Evolutionary conservation across 2,329 filamentous ascomycete species (phyloP), one percentile per base, ranked within the genome.

Genomic region (Aspergillus terreus): DNA sequence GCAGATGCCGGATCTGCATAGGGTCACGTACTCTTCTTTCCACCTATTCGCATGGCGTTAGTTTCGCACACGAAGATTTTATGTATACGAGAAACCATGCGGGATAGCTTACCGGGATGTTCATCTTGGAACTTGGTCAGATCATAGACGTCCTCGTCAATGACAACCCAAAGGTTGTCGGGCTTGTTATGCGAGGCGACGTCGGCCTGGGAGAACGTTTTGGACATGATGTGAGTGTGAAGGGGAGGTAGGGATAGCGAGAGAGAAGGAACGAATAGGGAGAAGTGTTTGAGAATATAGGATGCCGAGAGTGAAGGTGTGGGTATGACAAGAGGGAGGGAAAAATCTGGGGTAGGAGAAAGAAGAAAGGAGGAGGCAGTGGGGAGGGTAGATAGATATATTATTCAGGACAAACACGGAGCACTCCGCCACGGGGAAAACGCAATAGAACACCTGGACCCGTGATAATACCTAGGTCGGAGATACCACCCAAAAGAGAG

Each of bases 81-180:
- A 7, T 6, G 30, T 14, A 21, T 23, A 40, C 19, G 17, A 30
- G 9, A 21, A 3, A 41, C 15, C 5, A 25, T 25, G 40, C 12
- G 33, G 36, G 30, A 5, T n/a, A 19, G 61, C 68, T 50, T 63
- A 75, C 73, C 75, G 63, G 88, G 89, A 71, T 92, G 88, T 59
- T 92, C 87, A 54, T 92, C 86, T 70, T 90, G 87, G 71, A 92
- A 92, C 67, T 85, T 91, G 63, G 91, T 95, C 64, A 97, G 71
- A 69, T 99, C 92, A 73, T 96, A 97, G 61, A 97, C 92, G 73
- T 97, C 92, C 64, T 92, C 88, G 61, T 97, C 92, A 60, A 97
- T 85, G 59, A 95, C 83, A 66, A 97, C 89, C 83, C 86, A 97
- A 55, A 96, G 80, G 69, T 86, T 86, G 67, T 90, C 84, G 43